A percentile compares a stretch with the other conserved stretches of the same genome.
These are phyloP conservation scores for Trichoderma gamsii DNA, from an alignment of 495 filamentous ascomycete genomes.

Conservation along the genomic window DNA sequence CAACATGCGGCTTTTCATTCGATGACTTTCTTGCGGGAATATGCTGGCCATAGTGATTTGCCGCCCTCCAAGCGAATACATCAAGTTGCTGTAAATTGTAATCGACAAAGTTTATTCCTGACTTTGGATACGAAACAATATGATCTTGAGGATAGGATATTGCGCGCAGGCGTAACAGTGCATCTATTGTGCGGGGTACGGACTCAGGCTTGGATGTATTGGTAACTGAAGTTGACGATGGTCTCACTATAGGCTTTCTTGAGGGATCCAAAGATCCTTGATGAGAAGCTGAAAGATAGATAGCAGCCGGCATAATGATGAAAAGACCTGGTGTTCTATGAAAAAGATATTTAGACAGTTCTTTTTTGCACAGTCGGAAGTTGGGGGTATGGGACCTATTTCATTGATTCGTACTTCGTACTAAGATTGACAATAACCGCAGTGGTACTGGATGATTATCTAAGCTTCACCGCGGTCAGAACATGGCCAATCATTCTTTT, in stretches of 20 bases:
- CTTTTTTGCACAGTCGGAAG: background rate
- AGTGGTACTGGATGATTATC: slow-evolving; percentile 23
- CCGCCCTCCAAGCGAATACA: slow-evolving; percentile 26
- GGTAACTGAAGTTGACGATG: background rate
- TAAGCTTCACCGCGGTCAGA: background rate
- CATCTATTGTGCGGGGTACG: slow-evolving; percentile 19
- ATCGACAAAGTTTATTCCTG: slow-evolving; percentile 28
- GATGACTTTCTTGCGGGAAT: slow-evolving; percentile 26
- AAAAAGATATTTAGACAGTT: background rate
- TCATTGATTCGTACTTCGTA: background rate
- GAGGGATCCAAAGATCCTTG: background rate
- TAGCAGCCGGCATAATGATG: background rate
- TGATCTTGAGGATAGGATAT: slow-evolving; percentile 19
- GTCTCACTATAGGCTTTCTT: background rate
- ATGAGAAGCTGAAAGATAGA: background rate
- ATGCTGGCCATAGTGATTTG: slow-evolving; percentile 17
- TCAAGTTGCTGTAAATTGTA: slow-evolving; percentile 30
- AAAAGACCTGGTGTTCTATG: too few relatives aligned
- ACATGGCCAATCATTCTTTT: background rate
- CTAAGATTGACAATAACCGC: background rate
- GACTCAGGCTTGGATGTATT: background rate
- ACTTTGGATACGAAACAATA: slow-evolving; percentile 28
- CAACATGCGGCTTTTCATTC: slow-evolving; percentile 33
- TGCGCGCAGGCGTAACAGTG: slow-evolving; percentile 24
- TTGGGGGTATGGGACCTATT: background rate